These are phyloP conservation scores for Ichthyophthirius multifiliis DNA, from an alignment of 169 alveolate species.

Conservation along the genomic window DNA sequence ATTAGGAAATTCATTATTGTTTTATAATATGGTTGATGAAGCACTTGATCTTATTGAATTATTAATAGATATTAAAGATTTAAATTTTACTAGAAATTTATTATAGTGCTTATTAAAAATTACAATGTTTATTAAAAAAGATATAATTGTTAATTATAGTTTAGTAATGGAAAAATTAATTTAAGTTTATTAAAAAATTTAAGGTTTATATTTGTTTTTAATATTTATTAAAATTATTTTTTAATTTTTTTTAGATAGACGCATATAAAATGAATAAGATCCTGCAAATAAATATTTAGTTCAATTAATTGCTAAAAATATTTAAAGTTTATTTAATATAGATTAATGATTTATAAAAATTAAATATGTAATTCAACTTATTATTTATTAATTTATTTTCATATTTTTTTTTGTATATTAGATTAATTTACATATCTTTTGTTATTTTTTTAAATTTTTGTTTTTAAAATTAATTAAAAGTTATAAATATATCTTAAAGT, in stretches of 20 bases:
- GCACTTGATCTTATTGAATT: background rate
- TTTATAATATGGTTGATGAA: constrained; percentile 2
- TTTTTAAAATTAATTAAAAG: too few species aligned
- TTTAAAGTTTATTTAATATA: background rate
- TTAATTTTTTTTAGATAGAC: background rate
- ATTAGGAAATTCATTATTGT: background rate
- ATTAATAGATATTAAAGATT: background rate
- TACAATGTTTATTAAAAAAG: background rate
- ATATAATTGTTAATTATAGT: background rate
- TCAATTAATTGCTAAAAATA: background rate
- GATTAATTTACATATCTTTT: too few species aligned
- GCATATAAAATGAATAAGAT: background rate
- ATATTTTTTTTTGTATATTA: too few species aligned
- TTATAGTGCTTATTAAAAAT: background rate
- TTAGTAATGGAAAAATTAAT: background rate
- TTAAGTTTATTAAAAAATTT: background rate
- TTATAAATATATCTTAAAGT: too few species aligned
- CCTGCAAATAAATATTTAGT: background rate
- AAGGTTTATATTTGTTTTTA: background rate
- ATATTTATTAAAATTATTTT: background rate
- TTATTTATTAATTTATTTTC: too few species aligned
- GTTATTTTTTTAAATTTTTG: too few species aligned
- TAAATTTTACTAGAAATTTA: background rate
- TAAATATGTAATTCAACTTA: too few species aligned
- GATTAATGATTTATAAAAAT: too few species aligned